Conservation (phyloP, 2,329 filamentous ascomycete genomes). For the Talaromyces sp. region DNA sequence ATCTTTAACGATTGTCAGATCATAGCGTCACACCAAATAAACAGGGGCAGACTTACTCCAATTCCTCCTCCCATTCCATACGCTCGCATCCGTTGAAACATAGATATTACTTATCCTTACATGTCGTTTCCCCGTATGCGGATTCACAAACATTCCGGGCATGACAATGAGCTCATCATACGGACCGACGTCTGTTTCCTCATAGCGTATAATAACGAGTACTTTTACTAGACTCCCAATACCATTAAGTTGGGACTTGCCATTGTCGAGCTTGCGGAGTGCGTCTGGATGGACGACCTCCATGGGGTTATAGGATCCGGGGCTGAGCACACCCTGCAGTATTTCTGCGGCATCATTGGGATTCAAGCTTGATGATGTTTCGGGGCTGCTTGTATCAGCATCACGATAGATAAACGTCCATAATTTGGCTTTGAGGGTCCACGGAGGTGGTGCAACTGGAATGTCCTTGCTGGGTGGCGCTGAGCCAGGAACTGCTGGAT, state of each 20-base stretch:
- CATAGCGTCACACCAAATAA: neutral
- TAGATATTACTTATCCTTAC: neutral
- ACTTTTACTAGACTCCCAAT: neutral
- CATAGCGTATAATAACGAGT: neutral
- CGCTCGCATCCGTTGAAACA: neutral
- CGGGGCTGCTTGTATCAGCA: neutral
- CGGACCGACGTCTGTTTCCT: neutral
- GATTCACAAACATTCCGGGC: neutral
- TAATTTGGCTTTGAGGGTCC: neutral
- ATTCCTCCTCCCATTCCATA: constrained; percentile 5
- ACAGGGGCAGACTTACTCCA: neutral
- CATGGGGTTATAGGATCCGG: neutral
- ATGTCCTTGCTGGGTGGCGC: neutral
- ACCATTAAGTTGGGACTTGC: neutral
- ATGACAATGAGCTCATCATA: neutral
- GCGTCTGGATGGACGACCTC: neutral
- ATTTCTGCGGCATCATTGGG: neutral
- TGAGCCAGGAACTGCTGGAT: neutral
- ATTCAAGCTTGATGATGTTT: neutral
- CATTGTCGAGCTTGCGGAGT: neutral
- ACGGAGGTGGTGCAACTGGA: neutral
- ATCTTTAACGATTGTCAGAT: neutral
- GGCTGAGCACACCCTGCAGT: neutral
- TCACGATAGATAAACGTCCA: neutral
- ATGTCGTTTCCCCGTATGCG: neutral